A percentile compares a stretch with the other conserved stretches of the same genome.
phyloP scores from a whole-genome alignment of 2,329 filamentous ascomycete species.

The Fusarium sp. region DNA sequence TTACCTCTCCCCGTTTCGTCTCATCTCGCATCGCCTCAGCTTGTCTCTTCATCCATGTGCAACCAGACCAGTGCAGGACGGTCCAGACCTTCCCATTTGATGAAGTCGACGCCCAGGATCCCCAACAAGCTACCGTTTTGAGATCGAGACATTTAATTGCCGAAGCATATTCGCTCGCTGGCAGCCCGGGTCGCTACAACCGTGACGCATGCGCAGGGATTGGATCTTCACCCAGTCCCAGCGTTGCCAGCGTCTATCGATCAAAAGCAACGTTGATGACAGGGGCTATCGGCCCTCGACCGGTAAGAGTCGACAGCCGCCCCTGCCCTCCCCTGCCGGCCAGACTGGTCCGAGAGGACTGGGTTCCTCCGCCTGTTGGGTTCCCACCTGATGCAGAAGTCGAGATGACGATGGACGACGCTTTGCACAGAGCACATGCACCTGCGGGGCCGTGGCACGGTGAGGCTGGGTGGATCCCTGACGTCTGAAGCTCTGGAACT shows the following conservation, averaged over 20 bases:
- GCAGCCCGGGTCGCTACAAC: slow-evolving; percentile 4
- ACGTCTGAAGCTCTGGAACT: slow-evolving; percentile 38
- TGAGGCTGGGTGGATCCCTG: slow-evolving; percentile 44
- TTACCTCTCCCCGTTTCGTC: slow-evolving; percentile 25
- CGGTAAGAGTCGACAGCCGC: slow-evolving; percentile 20
- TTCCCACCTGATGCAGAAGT: slow-evolving; percentile 37
- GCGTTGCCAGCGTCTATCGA: slow-evolving; percentile 36
- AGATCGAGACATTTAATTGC: slow-evolving; percentile 5
- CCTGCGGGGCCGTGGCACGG: slow-evolving; percentile 44
- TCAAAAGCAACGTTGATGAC: slow-evolving; percentile 38
- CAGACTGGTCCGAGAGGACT: slow-evolving; percentile 35
- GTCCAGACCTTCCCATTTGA: slow-evolving; percentile 1
- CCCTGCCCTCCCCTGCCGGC: slow-evolving; percentile 21
- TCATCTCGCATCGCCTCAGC: slow-evolving; percentile 25
- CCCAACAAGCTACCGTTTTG: background rate
- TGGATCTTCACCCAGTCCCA: slow-evolving; percentile 26
- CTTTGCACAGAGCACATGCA: slow-evolving; percentile 38
- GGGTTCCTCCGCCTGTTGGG: slow-evolving; percentile 28
- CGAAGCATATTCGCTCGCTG: slow-evolving; percentile 1
- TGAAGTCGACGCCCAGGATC: background rate
- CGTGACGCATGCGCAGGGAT: slow-evolving; percentile 32
- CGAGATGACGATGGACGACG: slow-evolving; percentile 39
- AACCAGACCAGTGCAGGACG: slow-evolving; percentile 4
- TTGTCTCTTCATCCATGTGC: slow-evolving; percentile 7
- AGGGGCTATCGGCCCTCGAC: slow-evolving; percentile 33